Evolutionary conservation across 257 asterid species (phyloP).

Genomic region (Paraleonurus japonicus): DNA sequence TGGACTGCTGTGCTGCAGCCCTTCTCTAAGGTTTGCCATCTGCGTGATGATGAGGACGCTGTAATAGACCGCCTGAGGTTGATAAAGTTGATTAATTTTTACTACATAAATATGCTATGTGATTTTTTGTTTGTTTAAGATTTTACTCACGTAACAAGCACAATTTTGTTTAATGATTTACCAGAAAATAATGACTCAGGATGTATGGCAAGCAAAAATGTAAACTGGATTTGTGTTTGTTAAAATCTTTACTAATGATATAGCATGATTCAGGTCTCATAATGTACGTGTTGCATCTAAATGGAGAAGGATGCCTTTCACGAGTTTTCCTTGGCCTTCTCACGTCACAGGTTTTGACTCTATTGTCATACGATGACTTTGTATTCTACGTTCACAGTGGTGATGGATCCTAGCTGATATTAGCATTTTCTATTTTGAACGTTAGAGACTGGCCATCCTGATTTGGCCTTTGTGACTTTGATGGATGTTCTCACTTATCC

Average conservation of each 20-base stretch:
- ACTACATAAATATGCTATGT: background rate
- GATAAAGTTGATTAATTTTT: slow-evolving; percentile 18
- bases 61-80: slow-evolving; percentile 58
- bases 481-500: slow-evolving; percentile 68
- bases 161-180: background rate
- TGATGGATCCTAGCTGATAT: background rate
- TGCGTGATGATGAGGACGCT: slow-evolving; percentile 55
- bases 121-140: slow-evolving; percentile 2
- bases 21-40: slow-evolving; percentile 57
- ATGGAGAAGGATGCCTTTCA: slow-evolving; percentile 61
- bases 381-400: slow-evolving; percentile 15
- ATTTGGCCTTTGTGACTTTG: slow-evolving; percentile 62
- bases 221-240: background rate
- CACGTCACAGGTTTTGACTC: slow-evolving; percentile 53
- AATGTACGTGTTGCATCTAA: slow-evolving; percentile 46
- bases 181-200: background rate
- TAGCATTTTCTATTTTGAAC: slow-evolving; percentile 15
- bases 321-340: slow-evolving; percentile 70
- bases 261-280: slow-evolving; percentile 41
- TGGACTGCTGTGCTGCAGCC: slow-evolving; percentile 73
- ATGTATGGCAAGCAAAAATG: slow-evolving; percentile 3
- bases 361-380: slow-evolving; percentile 25
- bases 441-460: slow-evolving; percentile 55
- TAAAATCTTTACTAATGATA: slow-evolving; percentile 5
- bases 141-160: background rate